Evolutionary conservation across 1,284 basidiomycete genomes (phyloP), one percentile per base, ranked within the genome.

Genomic region (Pisolithus thermaeus): DNA sequence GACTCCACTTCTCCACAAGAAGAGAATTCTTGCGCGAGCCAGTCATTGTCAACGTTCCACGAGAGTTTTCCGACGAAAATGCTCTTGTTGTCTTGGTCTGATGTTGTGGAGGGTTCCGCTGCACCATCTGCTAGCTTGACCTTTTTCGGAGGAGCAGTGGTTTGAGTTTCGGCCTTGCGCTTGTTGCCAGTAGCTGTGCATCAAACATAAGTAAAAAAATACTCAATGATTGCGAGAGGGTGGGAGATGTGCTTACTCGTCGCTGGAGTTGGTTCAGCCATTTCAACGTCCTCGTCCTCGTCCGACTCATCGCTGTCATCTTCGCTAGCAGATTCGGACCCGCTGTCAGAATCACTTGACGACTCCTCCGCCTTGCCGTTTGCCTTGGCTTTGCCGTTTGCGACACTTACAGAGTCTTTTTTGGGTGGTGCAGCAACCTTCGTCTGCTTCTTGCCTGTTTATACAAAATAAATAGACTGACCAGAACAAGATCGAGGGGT

Each of bases 41-140:
- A 93, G 71, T 97, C 96, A 70, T 94, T 90, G 78, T 98, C 96
- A 60, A 99, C 87, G 69, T 93, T 94, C 94, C 94, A 99, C 32
- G 92, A 96, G 47, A 99, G 80, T 58, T 84, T 83, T 51, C 96
- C 96, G 60, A 99, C 92, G 66, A 95, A 99, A 63, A 98, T 81
- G 49, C 85, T 87, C 66, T 80, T 87, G 45, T 77, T 80, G 56
- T 81, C 79, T 56, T 80, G 79, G 32, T 75, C 71, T 28, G 73
- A 73, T 41, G 70, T 62, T 30, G 60, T 66, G 20, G 63, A 69
- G 35, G 79, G 71, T 7, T 71, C 76, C 47, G 81, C 78, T 43
- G 73, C 70, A 49, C 76, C 82, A 56, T 83, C 77, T 40, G 73
- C 77, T 48, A 84, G 71, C 74, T 94, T 96, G 60, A 76, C 78